Evolutionary conservation across 192 early-diverging fungal genomes (phyloP).

Genomic region (Linnemannia zychae): DNA sequence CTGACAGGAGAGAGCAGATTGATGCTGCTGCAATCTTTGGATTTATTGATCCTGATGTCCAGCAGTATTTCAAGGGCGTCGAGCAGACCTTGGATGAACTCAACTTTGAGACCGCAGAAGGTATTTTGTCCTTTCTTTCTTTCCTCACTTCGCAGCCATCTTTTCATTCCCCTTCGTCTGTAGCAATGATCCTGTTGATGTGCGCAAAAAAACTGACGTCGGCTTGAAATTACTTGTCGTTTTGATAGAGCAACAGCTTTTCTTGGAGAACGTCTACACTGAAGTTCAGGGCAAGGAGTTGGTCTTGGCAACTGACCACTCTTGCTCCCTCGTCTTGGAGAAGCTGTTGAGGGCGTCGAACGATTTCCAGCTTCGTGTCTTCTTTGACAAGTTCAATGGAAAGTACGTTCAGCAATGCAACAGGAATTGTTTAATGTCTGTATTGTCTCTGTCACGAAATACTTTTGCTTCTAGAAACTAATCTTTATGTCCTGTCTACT

Average conservation of each 20-base stretch:
- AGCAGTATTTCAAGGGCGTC: slow-evolving; percentile 72
- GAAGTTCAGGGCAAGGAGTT: slow-evolving; percentile 84
- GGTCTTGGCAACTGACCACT: slow-evolving; percentile 80
- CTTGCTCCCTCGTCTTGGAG: slow-evolving; percentile 83
- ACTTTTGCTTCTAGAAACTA: background rate
- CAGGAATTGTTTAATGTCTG: background rate
- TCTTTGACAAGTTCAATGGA: slow-evolving; percentile 71
- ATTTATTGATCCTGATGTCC: slow-evolving; percentile 65
- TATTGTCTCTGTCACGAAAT: no score
- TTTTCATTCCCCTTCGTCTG: background rate
- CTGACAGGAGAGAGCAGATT: slow-evolving; percentile 29
- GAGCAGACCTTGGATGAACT: slow-evolving; percentile 71
- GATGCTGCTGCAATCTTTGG: slow-evolving; percentile 62
- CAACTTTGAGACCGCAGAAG: slow-evolving; percentile 71
- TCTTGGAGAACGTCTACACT: slow-evolving; percentile 81
- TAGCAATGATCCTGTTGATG: background rate
- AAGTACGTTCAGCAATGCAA: slow-evolving; percentile 53
- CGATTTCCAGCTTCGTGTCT: slow-evolving; percentile 81
- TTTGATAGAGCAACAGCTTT: slow-evolving; percentile 69
- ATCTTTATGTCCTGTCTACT: background rate
- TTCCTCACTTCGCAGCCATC: background rate
- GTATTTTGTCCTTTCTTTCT: slow-evolving; percentile 38
- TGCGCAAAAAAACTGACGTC: background rate
- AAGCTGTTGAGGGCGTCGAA: slow-evolving; percentile 80
- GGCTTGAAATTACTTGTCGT: background rate